These are phyloP conservation scores for Centrapalus pauciflorus DNA, from an alignment of 129 eudicot species.

Conservation along the genomic window DNA sequence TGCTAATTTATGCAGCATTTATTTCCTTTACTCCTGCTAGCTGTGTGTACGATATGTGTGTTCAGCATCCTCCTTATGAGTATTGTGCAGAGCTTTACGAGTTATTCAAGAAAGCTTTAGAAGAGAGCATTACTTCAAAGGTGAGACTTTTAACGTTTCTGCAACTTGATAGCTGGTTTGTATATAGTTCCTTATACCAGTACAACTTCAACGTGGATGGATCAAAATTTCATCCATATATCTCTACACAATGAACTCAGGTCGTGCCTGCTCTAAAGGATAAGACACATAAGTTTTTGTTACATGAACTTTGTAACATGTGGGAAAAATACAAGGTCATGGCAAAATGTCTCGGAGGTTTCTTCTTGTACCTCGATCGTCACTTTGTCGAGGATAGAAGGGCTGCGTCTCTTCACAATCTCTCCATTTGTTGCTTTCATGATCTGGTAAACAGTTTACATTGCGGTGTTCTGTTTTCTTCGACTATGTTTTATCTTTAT, in stretches of 20 bases:
- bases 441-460: conserved; percentile 33
- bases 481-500: neutral
- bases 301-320: conserved; percentile 37
- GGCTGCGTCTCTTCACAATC: conserved; percentile 25
- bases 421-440: conserved; percentile 36
- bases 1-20: neutral
- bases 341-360: conserved; percentile 47
- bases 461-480: neutral
- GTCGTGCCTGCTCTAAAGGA: conserved; percentile 44
- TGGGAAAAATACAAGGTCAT: conserved; percentile 50
- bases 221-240: neutral
- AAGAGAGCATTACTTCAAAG: conserved; percentile 38
- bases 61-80: conserved; percentile 34
- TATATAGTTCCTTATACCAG: too few relatives aligned
- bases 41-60: conserved; percentile 54
- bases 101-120: conserved; percentile 32
- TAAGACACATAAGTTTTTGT: conserved; percentile 24
- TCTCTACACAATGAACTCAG: conserved; percentile 23
- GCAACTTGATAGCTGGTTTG: neutral
- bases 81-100: conserved; percentile 36
- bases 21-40: conserved; percentile 40
- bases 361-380: conserved; percentile 52
- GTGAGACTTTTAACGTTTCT: conserved; percentile 19
- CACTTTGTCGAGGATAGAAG: conserved; percentile 24
- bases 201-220: too few relatives aligned